phyloP scores from a whole-genome alignment of 2,329 filamentous ascomycete species.

The Colletotrichum nymphaeae region DNA sequence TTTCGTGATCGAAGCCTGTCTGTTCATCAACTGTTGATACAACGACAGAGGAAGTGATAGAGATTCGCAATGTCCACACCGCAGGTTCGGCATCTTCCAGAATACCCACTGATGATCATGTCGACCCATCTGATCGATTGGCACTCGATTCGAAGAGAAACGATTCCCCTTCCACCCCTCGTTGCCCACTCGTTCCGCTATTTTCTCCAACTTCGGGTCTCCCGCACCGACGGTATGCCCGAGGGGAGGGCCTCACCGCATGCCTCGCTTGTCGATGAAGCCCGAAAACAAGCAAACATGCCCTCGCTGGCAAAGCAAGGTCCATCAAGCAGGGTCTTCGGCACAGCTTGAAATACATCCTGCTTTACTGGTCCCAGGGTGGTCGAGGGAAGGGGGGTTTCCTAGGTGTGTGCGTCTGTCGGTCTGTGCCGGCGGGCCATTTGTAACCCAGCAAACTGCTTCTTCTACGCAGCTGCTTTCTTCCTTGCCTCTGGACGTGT shows the following conservation, averaged over 20 bases:
- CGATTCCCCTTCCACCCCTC: background rate
- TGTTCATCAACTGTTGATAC: background rate
- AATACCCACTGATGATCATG: background rate
- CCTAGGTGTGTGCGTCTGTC: background rate
- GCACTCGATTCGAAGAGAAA: background rate
- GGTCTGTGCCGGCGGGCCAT: background rate
- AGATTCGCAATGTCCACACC: constrained; percentile 8
- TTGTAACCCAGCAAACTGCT: background rate
- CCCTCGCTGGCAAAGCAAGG: background rate
- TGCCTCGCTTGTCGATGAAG: background rate
- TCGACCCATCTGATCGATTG: background rate
- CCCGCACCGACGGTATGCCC: background rate
- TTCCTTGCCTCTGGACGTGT: background rate
- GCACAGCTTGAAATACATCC: background rate
- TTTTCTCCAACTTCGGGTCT: background rate
- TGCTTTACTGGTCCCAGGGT: background rate
- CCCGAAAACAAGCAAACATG: background rate
- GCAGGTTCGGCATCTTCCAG: constrained; percentile 14
- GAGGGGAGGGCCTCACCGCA: background rate
- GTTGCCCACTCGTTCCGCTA: background rate
- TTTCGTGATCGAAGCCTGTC: background rate
- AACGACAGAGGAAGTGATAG: background rate
- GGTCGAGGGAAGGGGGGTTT: background rate
- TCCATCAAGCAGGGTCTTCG: background rate
- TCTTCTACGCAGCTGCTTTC: background rate